These are phyloP conservation scores for Heritiera littoralis DNA, from an alignment of 345 rosid genomes.

Conservation along the genomic window DNA sequence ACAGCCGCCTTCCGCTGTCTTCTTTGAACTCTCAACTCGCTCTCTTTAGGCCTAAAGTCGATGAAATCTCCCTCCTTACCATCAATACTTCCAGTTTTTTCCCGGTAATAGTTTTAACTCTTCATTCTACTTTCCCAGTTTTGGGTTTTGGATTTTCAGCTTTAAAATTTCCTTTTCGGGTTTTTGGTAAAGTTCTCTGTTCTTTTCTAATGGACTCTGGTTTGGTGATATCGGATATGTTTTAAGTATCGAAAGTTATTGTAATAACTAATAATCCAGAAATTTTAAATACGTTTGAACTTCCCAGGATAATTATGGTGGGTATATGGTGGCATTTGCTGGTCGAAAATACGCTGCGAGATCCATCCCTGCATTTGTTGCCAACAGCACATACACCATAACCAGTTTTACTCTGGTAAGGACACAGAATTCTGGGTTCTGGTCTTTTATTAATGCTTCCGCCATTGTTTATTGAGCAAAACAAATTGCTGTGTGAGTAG, in stretches of 20 bases:
- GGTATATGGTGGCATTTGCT: constrained; percentile 87
- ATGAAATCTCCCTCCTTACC: constrained; percentile 95
- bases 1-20: constrained; percentile 61
- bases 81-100: constrained; percentile 67
- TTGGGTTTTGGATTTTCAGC: not conserved
- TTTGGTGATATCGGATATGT: not conserved
- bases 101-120: constrained; percentile 35
- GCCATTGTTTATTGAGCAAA: not conserved
- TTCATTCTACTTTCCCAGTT: not conserved
- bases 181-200: not conserved
- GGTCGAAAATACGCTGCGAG: constrained; percentile 91
- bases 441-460: not conserved
- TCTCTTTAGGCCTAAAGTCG: constrained; percentile 76
- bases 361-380: constrained; percentile 77
- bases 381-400: constrained; percentile 65
- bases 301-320: constrained; percentile 34
- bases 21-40: constrained; percentile 62
- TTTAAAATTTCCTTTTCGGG: not conserved
- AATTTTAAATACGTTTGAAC: not conserved
- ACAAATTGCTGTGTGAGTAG: constrained; percentile 35
- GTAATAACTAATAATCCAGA: not conserved
- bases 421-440: not conserved
- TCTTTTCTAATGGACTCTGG: not conserved
- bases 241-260: not conserved
- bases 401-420: constrained; percentile 90